Percentiles rank a stretch among this genome's conserved stretches.
Evolutionary conservation across 345 rosid genomes (phyloP).

Genomic region (Moringa oleifera): DNA sequence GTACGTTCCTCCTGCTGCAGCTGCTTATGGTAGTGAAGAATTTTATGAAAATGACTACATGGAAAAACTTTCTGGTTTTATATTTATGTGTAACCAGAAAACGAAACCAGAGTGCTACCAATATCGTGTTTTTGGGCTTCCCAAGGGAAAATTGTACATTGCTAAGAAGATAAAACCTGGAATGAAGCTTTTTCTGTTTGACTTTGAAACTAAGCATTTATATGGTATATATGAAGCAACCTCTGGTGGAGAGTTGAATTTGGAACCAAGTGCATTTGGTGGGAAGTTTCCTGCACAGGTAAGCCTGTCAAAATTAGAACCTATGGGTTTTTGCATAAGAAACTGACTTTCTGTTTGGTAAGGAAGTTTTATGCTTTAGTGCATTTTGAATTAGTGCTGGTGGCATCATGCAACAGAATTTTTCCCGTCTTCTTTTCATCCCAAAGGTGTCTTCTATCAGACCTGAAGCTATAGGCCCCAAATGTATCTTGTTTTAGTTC

Average conservation of each 20-base stretch:
- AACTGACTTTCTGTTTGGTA: too few species aligned
- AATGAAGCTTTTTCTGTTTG: slow-evolving; percentile 46
- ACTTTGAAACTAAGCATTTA: slow-evolving; percentile 44
- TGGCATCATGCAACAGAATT: not conserved
- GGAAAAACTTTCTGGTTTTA: slow-evolving; percentile 35
- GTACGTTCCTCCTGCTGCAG: slow-evolving; percentile 5
- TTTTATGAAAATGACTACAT: not conserved
- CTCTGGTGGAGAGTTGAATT: slow-evolving; percentile 35
- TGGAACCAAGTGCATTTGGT: slow-evolving; percentile 44
- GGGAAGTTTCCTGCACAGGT: slow-evolving; percentile 53
- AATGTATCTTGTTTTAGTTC: not conserved
- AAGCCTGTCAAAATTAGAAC: not conserved
- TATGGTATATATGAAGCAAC: slow-evolving; percentile 45
- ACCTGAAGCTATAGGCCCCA: not conserved
- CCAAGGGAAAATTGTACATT: slow-evolving; percentile 17
- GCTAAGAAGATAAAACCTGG: slow-evolving; percentile 40
- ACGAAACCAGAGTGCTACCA: slow-evolving; percentile 41
- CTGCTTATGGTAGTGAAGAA: slow-evolving; percentile 8
- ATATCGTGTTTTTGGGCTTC: slow-evolving; percentile 42
- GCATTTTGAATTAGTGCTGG: not conserved
- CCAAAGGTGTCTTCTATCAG: not conserved
- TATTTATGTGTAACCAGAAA: slow-evolving; percentile 46
- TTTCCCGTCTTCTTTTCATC: not conserved
- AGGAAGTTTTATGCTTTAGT: not conserved
- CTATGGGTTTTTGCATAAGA: not conserved